Evolutionary conservation across 1,139 yeast genomes (phyloP).

Genomic region (Geotrichum europaeum): DNA sequence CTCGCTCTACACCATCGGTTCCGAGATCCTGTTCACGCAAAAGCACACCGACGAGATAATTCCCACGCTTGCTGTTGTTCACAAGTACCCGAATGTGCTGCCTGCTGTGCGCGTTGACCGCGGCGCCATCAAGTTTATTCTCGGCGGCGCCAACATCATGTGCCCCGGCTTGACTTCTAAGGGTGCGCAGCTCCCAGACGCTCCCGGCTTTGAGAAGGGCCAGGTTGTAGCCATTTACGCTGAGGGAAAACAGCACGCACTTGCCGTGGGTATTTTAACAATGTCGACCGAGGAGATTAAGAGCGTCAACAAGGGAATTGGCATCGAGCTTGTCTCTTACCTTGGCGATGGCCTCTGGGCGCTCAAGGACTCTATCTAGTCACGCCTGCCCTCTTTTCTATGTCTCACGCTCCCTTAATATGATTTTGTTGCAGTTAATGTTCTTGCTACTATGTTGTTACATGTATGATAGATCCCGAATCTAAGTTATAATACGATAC

Average conservation of each 20-base stretch:
- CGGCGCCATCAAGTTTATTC: conserved; percentile 92
- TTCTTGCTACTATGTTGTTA: conserved; percentile 20
- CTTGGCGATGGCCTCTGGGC: conserved; percentile 73
- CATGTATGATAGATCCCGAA: conserved; percentile 12
- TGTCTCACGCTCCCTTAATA: not conserved
- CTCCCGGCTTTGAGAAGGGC: conserved; percentile 51
- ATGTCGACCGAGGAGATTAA: conserved; percentile 92
- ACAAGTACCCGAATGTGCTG: conserved; percentile 65
- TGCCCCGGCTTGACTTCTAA: conserved; percentile 94
- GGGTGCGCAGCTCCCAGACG: conserved; percentile 80
- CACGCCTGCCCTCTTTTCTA: not conserved
- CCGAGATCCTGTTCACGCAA: conserved; percentile 72
- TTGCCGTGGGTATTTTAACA: conserved; percentile 79
- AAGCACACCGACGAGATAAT: conserved; percentile 72
- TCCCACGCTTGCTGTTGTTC: conserved; percentile 73
- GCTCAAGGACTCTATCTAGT: conserved; percentile 15
- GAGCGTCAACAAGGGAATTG: conserved; percentile 78
- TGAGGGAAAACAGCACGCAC: conserved; percentile 85
- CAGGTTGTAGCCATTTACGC: conserved; percentile 78
- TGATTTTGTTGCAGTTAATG: conserved; percentile 8
- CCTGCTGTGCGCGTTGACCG: conserved; percentile 89
- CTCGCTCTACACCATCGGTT: conserved; percentile 68
- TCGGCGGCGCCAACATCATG: conserved; percentile 94
- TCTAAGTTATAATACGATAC: conserved; percentile 9
- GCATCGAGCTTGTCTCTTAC: conserved; percentile 78